Evolutionary conservation across 78 protist genomes (phyloP).

Genomic region (Dictyostelium capitatum): DNA sequence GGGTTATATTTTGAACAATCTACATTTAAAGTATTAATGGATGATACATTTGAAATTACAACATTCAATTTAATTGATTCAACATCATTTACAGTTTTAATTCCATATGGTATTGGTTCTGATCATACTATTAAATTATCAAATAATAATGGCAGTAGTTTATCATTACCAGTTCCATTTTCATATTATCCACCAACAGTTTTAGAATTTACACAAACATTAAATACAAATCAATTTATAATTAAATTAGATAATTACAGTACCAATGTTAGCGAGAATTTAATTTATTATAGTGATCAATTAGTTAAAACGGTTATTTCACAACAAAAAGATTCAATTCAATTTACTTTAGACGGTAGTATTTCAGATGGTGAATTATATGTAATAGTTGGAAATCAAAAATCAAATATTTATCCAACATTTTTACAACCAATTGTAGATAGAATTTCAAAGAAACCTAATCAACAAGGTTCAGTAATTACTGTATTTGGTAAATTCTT

Average conservation of each 20-base stretch:
- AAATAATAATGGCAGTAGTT: background rate
- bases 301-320: too few relatives aligned
- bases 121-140: background rate
- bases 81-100: background rate
- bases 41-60: too few relatives aligned
- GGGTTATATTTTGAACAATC: background rate
- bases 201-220: background rate
- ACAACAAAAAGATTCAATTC: background rate
- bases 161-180: background rate
- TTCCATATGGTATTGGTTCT: too few relatives aligned
- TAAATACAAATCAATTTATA: background rate
- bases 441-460: background rate
- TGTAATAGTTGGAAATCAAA: background rate
- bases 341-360: background rate
- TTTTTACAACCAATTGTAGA: background rate
- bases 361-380: slow-evolving; percentile 11
- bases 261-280: background rate
- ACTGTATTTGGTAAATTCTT: background rate
- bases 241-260: background rate
- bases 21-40: too few relatives aligned
- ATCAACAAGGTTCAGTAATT: background rate
- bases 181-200: background rate
- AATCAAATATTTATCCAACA: background rate
- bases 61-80: background rate
- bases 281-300: background rate